A percentile compares a stretch with the other conserved stretches of the same genome.
These are phyloP conservation scores for Heliophila coronopifolia DNA, from an alignment of 441 rosid genomes.

Conservation along the genomic window DNA sequence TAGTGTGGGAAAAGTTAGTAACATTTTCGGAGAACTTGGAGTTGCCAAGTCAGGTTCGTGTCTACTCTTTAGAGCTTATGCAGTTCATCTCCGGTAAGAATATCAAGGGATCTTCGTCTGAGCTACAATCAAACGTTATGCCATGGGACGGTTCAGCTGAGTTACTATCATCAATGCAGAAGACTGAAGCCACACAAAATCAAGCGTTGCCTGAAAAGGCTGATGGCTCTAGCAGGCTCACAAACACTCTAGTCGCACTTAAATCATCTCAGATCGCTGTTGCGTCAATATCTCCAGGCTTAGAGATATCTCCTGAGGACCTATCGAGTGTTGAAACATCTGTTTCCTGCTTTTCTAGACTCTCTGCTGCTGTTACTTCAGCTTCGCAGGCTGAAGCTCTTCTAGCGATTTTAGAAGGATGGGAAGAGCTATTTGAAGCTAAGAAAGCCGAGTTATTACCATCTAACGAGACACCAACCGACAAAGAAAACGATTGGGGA, in stretches of 20 bases:
- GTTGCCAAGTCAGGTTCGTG: conserved; percentile 71
- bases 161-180: conserved; percentile 41
- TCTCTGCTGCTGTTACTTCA: conserved; percentile 45
- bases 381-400: conserved; percentile 54
- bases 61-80: conserved; percentile 80
- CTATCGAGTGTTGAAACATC: conserved; percentile 54
- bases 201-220: conserved; percentile 38
- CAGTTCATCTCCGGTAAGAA: conserved; percentile 60
- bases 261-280: conserved; percentile 76
- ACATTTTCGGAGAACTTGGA: conserved; percentile 69
- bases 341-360: conserved; percentile 62
- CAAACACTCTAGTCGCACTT: conserved; percentile 82
- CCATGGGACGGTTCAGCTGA: conserved; percentile 91
- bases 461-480: conserved; percentile 37
- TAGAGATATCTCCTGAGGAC: conserved; percentile 70
- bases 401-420: conserved; percentile 72
- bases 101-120: conserved; percentile 50
- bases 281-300: conserved; percentile 44
- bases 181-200: conserved; percentile 33
- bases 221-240: conserved; percentile 59
- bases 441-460: conserved; percentile 40
- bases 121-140: conserved; percentile 46
- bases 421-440: conserved; percentile 71
- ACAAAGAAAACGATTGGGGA: conserved; percentile 58
- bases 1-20: conserved; percentile 73